phyloP scores from a whole-genome alignment of 345 rosid species.

The Linum lewisii region DNA sequence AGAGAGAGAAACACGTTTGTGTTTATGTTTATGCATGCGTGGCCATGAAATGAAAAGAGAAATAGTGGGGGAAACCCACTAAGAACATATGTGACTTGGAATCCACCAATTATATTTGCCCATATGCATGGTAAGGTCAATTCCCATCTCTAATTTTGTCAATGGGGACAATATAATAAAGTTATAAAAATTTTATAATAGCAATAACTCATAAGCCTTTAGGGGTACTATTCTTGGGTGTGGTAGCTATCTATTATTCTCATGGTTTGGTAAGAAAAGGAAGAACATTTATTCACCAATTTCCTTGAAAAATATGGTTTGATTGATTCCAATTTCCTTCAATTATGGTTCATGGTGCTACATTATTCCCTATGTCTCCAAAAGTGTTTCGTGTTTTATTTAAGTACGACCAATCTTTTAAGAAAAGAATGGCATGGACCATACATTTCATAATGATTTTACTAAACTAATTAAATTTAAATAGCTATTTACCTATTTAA shows the following conservation, averaged over 20 bases:
- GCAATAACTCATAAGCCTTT: not conserved
- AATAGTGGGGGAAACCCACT: not conserved
- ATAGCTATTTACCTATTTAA: no score
- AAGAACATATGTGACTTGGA: not conserved
- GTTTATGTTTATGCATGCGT: no score
- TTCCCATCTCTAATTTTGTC: not conserved
- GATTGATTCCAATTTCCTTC: not conserved
- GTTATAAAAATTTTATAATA: no score
- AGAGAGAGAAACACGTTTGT: no score
- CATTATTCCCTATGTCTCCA: not conserved
- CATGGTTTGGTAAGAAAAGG: not conserved
- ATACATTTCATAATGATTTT: no score
- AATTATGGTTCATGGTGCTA: not conserved
- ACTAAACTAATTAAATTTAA: no score
- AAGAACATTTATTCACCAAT: not conserved
- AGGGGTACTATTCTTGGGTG: not conserved
- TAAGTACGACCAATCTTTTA: not conserved
- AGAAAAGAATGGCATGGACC: no score
- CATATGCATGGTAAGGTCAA: not conserved
- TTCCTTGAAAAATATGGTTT: not conserved
- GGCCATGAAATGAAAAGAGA: no score
- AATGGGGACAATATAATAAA: not conserved
- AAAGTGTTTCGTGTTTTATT: not conserved
- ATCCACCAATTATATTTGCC: not conserved
- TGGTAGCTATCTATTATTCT: not conserved